Evolutionary conservation across 108 stramenopile species (phyloP).

Genomic region (Nitzschia sp.): DNA sequence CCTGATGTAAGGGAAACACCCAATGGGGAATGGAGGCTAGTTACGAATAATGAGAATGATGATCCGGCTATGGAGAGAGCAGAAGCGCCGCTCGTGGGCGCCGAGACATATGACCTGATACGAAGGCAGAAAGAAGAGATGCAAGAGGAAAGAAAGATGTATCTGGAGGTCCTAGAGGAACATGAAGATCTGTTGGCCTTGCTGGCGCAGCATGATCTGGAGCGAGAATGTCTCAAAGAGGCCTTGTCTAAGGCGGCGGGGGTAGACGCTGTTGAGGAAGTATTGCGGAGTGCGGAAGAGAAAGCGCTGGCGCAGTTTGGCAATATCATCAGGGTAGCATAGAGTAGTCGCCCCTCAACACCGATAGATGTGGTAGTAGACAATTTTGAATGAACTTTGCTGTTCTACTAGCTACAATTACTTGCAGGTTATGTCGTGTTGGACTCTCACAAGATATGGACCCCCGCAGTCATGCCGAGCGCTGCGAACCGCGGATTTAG

Average conservation of each 20-base stretch:
- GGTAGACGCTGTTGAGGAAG: slow-evolving; percentile 39
- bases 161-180: slow-evolving; percentile 62
- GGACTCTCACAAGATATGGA: too few relatives aligned
- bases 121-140: slow-evolving; percentile 55
- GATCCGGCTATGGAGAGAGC: not conserved
- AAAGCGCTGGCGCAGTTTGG: slow-evolving; percentile 44
- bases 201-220: slow-evolving; percentile 51
- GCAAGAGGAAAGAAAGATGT: slow-evolving; percentile 63
- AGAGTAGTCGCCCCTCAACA: too few relatives aligned
- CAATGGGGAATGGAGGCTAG: too few relatives aligned
- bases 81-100: slow-evolving; percentile 11
- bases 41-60: not conserved
- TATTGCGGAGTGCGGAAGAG: slow-evolving; percentile 41
- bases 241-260: slow-evolving; percentile 41
- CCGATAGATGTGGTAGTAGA: too few relatives aligned
- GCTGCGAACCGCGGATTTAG: too few relatives aligned
- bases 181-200: slow-evolving; percentile 77
- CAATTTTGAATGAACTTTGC: too few relatives aligned
- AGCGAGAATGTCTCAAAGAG: slow-evolving; percentile 32
- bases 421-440: too few relatives aligned
- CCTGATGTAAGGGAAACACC: slow-evolving; percentile 14
- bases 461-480: too few relatives aligned
- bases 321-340: slow-evolving; percentile 11
- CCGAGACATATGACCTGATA: slow-evolving; percentile 51
- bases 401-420: too few relatives aligned